Conservation (phyloP, 768 basidiomycete species). For the Xerocomus potaroensis region DNA sequence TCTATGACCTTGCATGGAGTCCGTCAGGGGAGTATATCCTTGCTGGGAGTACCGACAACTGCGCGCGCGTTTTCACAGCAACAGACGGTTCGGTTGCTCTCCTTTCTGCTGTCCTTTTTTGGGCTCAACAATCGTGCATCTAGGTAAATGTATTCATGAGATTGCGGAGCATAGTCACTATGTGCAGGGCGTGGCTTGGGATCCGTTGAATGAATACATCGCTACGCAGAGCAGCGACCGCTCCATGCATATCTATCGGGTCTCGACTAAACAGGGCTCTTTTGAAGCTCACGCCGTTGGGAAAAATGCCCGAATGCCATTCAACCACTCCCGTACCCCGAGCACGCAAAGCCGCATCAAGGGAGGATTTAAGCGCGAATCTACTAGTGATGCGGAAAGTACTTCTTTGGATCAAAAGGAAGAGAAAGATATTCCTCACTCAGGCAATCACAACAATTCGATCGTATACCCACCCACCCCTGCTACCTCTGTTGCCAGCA, state of each 20-base stretch:
- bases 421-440: slow-evolving; percentile 27
- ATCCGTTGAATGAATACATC: slow-evolving; percentile 94
- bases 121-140: neutral
- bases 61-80: slow-evolving; percentile 77
- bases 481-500: slow-evolving; percentile 63
- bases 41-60: slow-evolving; percentile 96
- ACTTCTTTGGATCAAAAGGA: slow-evolving; percentile 56
- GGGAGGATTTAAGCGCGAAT: slow-evolving; percentile 59
- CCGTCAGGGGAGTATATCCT: slow-evolving; percentile 92
- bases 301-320: slow-evolving; percentile 74
- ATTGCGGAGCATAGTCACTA: slow-evolving; percentile 94
- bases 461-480: slow-evolving; percentile 50
- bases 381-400: slow-evolving; percentile 76
- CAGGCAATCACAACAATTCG: slow-evolving; percentile 28
- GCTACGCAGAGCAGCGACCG: slow-evolving; percentile 97
- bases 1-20: slow-evolving; percentile 98
- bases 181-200: slow-evolving; percentile 99
- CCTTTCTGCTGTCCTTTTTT: neutral
- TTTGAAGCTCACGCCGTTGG: slow-evolving; percentile 91
- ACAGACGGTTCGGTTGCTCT: slow-evolving; percentile 53
- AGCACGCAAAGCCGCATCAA: slow-evolving; percentile 58
- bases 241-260: slow-evolving; percentile 90
- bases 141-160: slow-evolving; percentile 84
- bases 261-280: slow-evolving; percentile 71
- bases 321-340: slow-evolving; percentile 65